These are phyloP conservation scores for Pelargonium cotyledonis DNA, from an alignment of 441 rosid genomes.

Conservation along the genomic window DNA sequence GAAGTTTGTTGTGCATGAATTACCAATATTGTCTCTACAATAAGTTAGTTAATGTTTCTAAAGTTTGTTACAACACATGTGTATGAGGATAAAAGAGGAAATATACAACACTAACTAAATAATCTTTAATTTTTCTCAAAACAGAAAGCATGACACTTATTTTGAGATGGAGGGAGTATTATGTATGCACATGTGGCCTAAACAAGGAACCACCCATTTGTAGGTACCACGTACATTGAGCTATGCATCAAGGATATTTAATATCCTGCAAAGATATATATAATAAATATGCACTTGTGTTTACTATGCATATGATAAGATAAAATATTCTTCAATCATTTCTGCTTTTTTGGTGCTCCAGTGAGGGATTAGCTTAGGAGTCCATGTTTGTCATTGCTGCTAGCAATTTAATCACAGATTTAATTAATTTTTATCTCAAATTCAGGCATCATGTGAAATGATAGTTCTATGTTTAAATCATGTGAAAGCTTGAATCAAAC, in stretches of 20 bases:
- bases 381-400: background rate
- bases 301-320: slow-evolving; percentile 25
- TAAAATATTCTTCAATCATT: slow-evolving; percentile 21
- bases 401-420: background rate
- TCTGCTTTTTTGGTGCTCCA: slow-evolving; percentile 7
- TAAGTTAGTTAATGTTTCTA: no score
- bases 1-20: no score
- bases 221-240: slow-evolving; percentile 8
- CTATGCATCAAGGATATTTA: slow-evolving; percentile 4
- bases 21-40: no score
- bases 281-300: slow-evolving; percentile 18
- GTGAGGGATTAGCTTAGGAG: slow-evolving; percentile 7
- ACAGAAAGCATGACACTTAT: no score
- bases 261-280: slow-evolving; percentile 6
- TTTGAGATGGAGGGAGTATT: no score
- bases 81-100: no score
- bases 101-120: background rate
- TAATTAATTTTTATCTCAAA: background rate
- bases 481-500: background rate
- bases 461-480: background rate
- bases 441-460: background rate
- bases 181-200: slow-evolving; percentile 6
- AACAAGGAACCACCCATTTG: background rate
- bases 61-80: no score
- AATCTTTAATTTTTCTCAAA: no score